Evolutionary conservation across 306 rosid species (phyloP).

Genomic region (Medicago lupulina): DNA sequence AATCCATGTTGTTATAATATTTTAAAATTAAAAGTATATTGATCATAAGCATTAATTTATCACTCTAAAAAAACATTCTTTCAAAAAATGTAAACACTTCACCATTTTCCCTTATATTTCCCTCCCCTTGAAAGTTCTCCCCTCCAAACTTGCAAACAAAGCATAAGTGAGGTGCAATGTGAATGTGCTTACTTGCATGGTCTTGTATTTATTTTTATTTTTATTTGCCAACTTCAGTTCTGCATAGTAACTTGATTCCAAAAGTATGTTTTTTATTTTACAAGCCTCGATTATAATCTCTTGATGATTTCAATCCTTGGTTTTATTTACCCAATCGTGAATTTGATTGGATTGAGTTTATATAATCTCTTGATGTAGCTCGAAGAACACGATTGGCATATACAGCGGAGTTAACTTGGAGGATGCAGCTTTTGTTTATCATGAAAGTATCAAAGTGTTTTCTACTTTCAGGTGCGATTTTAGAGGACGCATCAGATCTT

Average conservation of each 20-base stretch:
- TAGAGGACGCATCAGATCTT: slow-evolving; percentile 15
- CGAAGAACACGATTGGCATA: slow-evolving; percentile 67
- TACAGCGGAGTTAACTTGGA: slow-evolving; percentile 67
- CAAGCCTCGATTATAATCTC: not conserved
- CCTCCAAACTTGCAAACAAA: too few species aligned
- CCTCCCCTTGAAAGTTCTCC: too few species aligned
- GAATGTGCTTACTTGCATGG: not conserved
- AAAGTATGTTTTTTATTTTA: not conserved
- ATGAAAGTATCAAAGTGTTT: slow-evolving; percentile 59
- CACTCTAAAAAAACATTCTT: too few species aligned
- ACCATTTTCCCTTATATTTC: too few species aligned
- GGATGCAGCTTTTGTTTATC: slow-evolving; percentile 50
- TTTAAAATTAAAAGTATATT: too few species aligned
- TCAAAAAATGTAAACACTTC: too few species aligned
- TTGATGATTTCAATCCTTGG: not conserved
- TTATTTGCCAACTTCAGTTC: not conserved
- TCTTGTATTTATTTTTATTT: not conserved
- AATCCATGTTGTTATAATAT: too few species aligned
- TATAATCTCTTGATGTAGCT: slow-evolving; percentile 50
- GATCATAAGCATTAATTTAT: too few species aligned
- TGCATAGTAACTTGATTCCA: not conserved
- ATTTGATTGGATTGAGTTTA: slow-evolving; percentile 24
- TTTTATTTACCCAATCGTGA: slow-evolving; percentile 6
- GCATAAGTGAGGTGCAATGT: not conserved
- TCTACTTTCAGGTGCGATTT: slow-evolving; percentile 68